Conservation (phyloP, 495 filamentous ascomycete species). For the Trichoderma virens region DNA sequence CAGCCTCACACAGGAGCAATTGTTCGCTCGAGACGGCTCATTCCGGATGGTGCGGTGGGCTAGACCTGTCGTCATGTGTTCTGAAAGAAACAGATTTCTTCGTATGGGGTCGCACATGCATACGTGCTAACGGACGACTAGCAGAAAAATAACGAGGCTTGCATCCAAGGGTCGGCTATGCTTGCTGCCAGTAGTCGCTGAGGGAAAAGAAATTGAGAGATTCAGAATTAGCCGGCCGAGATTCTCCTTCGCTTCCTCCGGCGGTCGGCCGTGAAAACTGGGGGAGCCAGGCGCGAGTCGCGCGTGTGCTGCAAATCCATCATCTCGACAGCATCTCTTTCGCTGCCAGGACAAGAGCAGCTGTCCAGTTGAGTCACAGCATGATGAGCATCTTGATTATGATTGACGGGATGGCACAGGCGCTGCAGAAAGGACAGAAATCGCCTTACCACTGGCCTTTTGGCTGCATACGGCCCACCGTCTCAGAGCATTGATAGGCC, state of each 20-base stretch:
- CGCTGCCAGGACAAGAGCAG: background rate
- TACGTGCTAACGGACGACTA: background rate
- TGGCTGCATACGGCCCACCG: conserved; percentile 1
- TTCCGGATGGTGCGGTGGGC: background rate
- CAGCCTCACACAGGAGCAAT: background rate
- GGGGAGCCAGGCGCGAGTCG: background rate
- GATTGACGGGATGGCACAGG: background rate
- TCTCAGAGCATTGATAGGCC: background rate
- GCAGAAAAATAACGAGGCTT: background rate
- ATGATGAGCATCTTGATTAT: background rate
- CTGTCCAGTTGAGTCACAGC: conserved; percentile 1
- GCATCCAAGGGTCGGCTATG: background rate
- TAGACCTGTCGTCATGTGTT: conserved; percentile 2
- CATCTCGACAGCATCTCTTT: background rate
- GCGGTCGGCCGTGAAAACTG: background rate
- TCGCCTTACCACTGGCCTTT: background rate
- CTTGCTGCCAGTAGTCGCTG: background rate
- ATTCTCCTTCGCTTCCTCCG: conserved; percentile 1
- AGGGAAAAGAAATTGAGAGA: background rate
- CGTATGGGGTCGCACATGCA: background rate
- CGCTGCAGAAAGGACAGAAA: background rate
- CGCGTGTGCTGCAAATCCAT: background rate
- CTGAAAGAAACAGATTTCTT: background rate
- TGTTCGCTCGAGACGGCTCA: background rate
- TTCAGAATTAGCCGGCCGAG: conserved; percentile 6